Evolutionary conservation across 441 rosid species (phyloP).

Genomic region (Eugenia klotzschiana): DNA sequence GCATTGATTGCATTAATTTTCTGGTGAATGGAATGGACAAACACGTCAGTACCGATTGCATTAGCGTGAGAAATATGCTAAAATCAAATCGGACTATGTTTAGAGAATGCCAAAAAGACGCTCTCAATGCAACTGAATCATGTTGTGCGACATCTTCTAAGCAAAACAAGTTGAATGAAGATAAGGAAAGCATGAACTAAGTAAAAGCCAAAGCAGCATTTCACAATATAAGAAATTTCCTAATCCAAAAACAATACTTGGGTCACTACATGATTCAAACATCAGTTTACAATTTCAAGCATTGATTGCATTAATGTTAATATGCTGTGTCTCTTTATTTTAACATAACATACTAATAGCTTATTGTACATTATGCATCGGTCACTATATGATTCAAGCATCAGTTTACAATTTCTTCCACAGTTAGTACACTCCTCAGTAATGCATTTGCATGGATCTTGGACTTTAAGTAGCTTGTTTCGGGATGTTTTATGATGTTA

Average conservation of each 20-base stretch:
- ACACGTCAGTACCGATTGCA: not conserved
- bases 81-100: not conserved
- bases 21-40: conserved; percentile 16
- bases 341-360: not conserved
- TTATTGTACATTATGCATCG: not conserved
- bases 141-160: not conserved
- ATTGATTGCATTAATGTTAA: no score
- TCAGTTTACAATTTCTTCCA: not conserved
- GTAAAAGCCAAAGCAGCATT: not conserved
- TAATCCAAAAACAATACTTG: not conserved
- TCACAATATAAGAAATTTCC: not conserved
- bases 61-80: not conserved
- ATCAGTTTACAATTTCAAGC: no score
- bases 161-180: not conserved
- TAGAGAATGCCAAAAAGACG: not conserved
- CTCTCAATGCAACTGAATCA: not conserved
- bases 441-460: not conserved
- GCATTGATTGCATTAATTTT: conserved; percentile 50
- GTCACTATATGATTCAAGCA: not conserved
- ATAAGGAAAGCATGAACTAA: not conserved
- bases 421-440: not conserved
- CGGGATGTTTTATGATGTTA: not conserved
- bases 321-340: not conserved
- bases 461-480: not conserved
- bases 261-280: no score